Evolutionary conservation across 345 rosid genomes (phyloP).

Genomic region (Arabidopsis suecica): DNA sequence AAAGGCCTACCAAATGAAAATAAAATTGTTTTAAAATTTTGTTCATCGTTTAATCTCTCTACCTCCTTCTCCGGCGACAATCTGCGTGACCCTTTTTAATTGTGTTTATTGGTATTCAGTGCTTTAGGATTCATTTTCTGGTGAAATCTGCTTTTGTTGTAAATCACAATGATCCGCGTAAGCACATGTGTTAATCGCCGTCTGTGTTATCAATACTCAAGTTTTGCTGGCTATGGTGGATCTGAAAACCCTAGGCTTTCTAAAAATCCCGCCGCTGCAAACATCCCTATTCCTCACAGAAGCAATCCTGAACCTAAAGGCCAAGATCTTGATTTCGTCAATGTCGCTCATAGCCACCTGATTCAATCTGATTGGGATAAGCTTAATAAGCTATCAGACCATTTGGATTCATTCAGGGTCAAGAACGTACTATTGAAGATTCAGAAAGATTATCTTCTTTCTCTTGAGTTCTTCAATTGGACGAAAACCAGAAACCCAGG

Average conservation of each 20-base stretch:
- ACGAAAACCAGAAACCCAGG: constrained; percentile 51
- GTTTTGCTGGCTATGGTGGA: constrained; percentile 28
- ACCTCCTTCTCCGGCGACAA: constrained; percentile 33
- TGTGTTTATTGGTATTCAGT: neutral
- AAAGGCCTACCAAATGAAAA: neutral
- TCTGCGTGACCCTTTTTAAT: neutral
- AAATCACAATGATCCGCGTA: constrained; percentile 19
- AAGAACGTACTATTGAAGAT: constrained; percentile 66
- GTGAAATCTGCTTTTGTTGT: neutral
- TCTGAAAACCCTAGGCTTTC: constrained; percentile 26
- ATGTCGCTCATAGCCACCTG: constrained; percentile 79
- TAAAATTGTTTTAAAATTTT: no score
- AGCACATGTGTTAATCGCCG: constrained; percentile 7
- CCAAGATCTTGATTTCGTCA: constrained; percentile 84
- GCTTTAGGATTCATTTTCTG: neutral
- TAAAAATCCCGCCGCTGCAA: constrained; percentile 32
- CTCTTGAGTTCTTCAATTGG: constrained; percentile 82
- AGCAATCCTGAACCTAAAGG: constrained; percentile 67
- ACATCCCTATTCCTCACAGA: constrained; percentile 71
- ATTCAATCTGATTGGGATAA: constrained; percentile 82
- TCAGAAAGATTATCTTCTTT: constrained; percentile 68
- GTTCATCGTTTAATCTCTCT: neutral
- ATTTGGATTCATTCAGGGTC: constrained; percentile 60
- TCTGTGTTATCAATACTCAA: constrained; percentile 46
- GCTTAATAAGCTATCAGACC: constrained; percentile 53